phyloP scores from a whole-genome alignment of 73 alveolate genomes.

The Paraurostyla sp. region DNA sequence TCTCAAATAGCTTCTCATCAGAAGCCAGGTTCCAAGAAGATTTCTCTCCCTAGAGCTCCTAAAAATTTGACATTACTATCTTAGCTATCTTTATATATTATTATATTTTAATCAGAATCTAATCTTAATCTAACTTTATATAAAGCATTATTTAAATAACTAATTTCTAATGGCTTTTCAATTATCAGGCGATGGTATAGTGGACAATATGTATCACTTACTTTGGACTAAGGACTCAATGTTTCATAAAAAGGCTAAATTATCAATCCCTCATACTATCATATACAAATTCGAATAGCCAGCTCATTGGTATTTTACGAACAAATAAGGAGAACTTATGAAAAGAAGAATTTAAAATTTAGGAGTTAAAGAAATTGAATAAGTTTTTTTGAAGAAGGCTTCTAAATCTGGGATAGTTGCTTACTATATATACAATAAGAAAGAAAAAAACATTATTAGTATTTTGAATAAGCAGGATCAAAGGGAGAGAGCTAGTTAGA shows the following conservation, averaged over 20 bases:
- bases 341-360: slow-evolving; percentile 68
- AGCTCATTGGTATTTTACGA: slow-evolving; percentile 92
- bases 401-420: slow-evolving; percentile 91
- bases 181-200: slow-evolving; percentile 83
- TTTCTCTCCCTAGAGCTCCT: slow-evolving; percentile 51
- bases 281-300: slow-evolving; percentile 88
- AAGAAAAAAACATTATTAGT: slow-evolving; percentile 53
- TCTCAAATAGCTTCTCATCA: slow-evolving; percentile 49
- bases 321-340: slow-evolving; percentile 75
- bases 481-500: slow-evolving; percentile 46
- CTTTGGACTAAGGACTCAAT: slow-evolving; percentile 93
- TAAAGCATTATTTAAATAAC: too few relatives aligned
- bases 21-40: slow-evolving; percentile 38
- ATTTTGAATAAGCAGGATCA: slow-evolving; percentile 24
- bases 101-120: slow-evolving; percentile 3
- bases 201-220: slow-evolving; percentile 88
- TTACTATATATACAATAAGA: slow-evolving; percentile 77
- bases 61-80: slow-evolving; percentile 44
- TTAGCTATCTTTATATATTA: background rate
- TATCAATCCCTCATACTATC: slow-evolving; percentile 88
- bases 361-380: slow-evolving; percentile 81
- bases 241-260: slow-evolving; percentile 79
- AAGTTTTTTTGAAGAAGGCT: slow-evolving; percentile 80
- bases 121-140: too few relatives aligned
- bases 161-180: slow-evolving; percentile 18